phyloP scores from a whole-genome alignment of 768 basidiomycete species.

The Tylopilus sp. region DNA sequence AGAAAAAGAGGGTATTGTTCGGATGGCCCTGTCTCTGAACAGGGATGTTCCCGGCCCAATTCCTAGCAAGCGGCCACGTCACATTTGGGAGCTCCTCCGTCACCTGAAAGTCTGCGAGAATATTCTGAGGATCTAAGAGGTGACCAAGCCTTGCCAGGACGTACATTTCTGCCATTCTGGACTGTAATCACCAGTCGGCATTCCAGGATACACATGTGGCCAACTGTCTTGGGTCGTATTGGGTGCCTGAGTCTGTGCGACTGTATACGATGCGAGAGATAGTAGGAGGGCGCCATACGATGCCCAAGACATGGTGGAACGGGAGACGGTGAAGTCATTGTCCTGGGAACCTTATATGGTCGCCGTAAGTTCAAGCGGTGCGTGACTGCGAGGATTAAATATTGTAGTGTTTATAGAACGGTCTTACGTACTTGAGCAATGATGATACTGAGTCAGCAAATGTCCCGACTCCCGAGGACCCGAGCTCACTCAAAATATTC shows the following conservation, averaged over 20 bases:
- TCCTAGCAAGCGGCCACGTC: slow-evolving; percentile 46
- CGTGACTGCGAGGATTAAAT: not conserved
- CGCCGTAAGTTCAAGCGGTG: not conserved
- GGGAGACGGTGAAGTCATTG: not conserved
- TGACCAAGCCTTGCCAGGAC: slow-evolving; percentile 11
- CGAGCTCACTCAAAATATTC: too few relatives aligned
- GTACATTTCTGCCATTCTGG: slow-evolving; percentile 62
- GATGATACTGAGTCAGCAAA: too few relatives aligned
- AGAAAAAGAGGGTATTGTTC: slow-evolving; percentile 64
- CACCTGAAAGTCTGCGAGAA: slow-evolving; percentile 54
- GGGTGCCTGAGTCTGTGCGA: not conserved
- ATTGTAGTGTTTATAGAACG: too few relatives aligned
- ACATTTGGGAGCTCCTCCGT: slow-evolving; percentile 54
- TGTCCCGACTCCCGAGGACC: too few relatives aligned
- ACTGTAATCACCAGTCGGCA: slow-evolving; percentile 45
- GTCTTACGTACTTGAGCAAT: too few relatives aligned
- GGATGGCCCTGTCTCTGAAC: slow-evolving; percentile 57
- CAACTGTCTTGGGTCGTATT: slow-evolving; percentile 13
- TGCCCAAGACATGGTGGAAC: not conserved
- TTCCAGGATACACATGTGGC: slow-evolving; percentile 41
- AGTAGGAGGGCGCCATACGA: not conserved
- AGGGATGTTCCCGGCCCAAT: slow-evolving; percentile 61
- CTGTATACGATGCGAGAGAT: not conserved
- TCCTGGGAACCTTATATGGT: not conserved
- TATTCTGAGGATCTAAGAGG: not conserved